Evolutionary conservation across 441 rosid genomes (phyloP), one percentile per base, ranked within the genome.

Genomic region (Kokia cookei): DNA sequence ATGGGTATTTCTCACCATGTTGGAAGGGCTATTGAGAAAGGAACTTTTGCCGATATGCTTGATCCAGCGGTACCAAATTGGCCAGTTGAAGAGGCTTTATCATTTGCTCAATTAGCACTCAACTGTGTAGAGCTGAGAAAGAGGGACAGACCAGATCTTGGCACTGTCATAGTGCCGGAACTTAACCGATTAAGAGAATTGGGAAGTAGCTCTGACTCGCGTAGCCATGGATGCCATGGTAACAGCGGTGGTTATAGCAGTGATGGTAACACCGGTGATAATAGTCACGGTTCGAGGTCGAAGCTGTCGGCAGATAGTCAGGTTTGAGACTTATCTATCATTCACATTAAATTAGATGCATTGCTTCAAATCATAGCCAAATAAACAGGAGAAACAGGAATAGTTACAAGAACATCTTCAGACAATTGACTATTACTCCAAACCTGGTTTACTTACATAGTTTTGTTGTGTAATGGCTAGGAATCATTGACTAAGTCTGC

Each of bases 1-100:
- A 89, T 89, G 93, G 96, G 90, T 27, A 76, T 91, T 17, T 78
- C 93, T 17, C 93, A 91, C 77, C 89, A 86, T 26, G 91, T 89
- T 15, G 73, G 75, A 3, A 78, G 75, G 57, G 91, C 96, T 14
- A 84, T 91, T 14, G 85, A 86, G 58, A 81, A 71, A 67, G 93
- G 91, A 47, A 84, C 74, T 51, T 84, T 91, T 1, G 77, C 66
- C 42, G 86, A 87, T 19, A 82, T 89, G 78, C 91, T 90, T 47
- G 93, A 90, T 58, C 86, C 85, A 7, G 51, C 78, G 3, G 83
- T 90, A 45, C 37, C 73, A 0, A 90, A 89, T 40, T 89, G 96
- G 96, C 93, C 91, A 17, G 32, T 87, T 43, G 86, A 86, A 82
- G 89, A 86, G 80, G 84, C 96, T 35, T 66, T 83, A 74, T 42